These are phyloP conservation scores for Thyridium curvatum DNA, from an alignment of 2,329 filamentous ascomycete species.

Conservation along the genomic window DNA sequence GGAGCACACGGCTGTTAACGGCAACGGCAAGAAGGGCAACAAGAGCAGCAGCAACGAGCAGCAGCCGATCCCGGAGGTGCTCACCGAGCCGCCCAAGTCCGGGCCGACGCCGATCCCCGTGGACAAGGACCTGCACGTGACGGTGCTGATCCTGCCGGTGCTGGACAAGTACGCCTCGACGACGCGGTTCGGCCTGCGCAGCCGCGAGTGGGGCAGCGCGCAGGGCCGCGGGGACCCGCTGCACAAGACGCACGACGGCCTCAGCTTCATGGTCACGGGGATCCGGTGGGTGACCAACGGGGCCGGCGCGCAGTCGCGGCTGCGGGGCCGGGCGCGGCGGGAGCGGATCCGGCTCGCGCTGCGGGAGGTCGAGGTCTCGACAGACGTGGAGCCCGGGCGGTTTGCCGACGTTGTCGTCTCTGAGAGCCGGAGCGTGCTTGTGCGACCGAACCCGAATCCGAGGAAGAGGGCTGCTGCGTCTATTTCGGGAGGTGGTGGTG, in stretches of 20 bases:
- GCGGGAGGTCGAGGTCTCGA: conserved; percentile 39
- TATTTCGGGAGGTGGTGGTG: too few relatives aligned
- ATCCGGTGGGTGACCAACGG: conserved; percentile 83
- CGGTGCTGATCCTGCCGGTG: conserved; percentile 73
- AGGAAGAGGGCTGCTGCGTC: too few relatives aligned
- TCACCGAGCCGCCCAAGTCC: conserved; percentile 47
- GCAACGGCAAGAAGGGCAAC: conserved; percentile 17
- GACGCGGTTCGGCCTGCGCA: conserved; percentile 74
- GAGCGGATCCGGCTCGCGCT: conserved; percentile 52
- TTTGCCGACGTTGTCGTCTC: too few relatives aligned
- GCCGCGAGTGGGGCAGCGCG: conserved; percentile 66
- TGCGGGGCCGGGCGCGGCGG: conserved; percentile 48
- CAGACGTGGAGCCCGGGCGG: conserved; percentile 4
- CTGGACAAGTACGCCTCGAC: conserved; percentile 71
- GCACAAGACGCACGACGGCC: conserved; percentile 61
- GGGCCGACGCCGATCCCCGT: conserved; percentile 59
- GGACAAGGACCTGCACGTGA: conserved; percentile 80
- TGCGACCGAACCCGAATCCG: conserved; percentile 4
- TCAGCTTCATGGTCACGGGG: conserved; percentile 79
- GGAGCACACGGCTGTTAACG: conserved; percentile 8
- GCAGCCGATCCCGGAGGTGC: conserved; percentile 30
- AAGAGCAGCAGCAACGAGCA: conserved; percentile 22
- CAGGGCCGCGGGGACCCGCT: conserved; percentile 33
- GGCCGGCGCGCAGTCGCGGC: conserved; percentile 49
- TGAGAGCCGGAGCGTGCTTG: background rate